Percentiles rank a stretch among this genome's conserved stretches.
Evolutionary conservation across 208 protist species (phyloP).

Genomic region (Naegleria gruberi): DNA sequence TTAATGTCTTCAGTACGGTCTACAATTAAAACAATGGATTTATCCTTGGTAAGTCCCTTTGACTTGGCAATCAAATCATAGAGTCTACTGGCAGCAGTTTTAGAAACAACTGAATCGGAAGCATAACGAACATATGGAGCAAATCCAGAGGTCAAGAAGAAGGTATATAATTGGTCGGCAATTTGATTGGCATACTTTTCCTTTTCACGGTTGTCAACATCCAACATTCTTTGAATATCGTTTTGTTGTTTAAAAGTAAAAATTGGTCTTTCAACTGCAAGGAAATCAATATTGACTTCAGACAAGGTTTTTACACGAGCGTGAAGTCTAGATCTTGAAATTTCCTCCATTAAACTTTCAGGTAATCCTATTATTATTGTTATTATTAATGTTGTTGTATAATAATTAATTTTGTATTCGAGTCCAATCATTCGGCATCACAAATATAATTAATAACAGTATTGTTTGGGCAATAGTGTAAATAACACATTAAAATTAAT

Average conservation of each 20-base stretch:
- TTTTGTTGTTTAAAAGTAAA: background rate
- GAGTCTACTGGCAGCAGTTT: background rate
- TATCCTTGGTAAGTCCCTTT: background rate
- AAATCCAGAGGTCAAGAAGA: background rate
- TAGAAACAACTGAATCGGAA: background rate
- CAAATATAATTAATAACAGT: background rate
- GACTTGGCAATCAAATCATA: background rate
- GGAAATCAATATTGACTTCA: constrained; percentile 12
- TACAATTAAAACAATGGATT: background rate
- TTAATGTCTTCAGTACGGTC: constrained; percentile 4
- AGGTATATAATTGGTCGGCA: background rate
- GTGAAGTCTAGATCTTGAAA: background rate
- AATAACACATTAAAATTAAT: background rate
- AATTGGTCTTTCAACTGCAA: background rate
- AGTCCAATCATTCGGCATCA: too few species aligned
- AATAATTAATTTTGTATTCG: too few species aligned
- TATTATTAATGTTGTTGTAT: background rate
- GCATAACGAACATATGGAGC: background rate
- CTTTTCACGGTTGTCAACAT: background rate
- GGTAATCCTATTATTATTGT: background rate
- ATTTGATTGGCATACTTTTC: background rate
- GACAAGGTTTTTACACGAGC: background rate
- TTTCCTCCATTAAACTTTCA: background rate
- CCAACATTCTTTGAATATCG: background rate
- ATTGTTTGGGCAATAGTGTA: background rate